phyloP scores from a whole-genome alignment of 306 rosid species.

The Crataegus laevigata region DNA sequence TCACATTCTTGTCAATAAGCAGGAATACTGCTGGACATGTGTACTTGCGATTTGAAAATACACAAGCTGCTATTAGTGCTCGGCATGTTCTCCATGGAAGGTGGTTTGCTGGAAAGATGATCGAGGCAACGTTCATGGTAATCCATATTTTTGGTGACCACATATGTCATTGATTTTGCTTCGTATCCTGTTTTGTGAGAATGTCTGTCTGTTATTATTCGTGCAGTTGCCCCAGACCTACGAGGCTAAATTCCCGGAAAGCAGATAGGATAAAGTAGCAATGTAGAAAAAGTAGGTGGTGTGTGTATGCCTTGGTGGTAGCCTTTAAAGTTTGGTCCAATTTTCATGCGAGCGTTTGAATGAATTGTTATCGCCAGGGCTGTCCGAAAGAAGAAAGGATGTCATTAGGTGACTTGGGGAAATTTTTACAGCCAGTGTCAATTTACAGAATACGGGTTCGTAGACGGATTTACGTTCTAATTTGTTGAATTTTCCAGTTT shows the following conservation, averaged over 20 bases:
- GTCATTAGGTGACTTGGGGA: too few species aligned
- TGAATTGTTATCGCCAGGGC: not conserved
- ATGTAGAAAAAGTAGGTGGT: not conserved
- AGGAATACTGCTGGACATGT: slow-evolving; percentile 76
- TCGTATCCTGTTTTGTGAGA: not conserved
- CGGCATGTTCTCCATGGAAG: slow-evolving; percentile 88
- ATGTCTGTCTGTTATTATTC: slow-evolving; percentile 5
- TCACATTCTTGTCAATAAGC: slow-evolving; percentile 15
- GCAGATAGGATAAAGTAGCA: slow-evolving; percentile 24
- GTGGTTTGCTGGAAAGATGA: slow-evolving; percentile 99
- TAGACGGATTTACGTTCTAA: too few species aligned
- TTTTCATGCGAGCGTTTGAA: not conserved
- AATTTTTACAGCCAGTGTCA: too few species aligned
- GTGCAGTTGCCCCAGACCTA: slow-evolving; percentile 62
- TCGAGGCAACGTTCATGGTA: slow-evolving; percentile 84
- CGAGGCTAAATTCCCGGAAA: slow-evolving; percentile 55
- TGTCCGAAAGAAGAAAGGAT: not conserved
- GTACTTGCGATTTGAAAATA: slow-evolving; percentile 54
- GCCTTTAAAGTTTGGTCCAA: not conserved
- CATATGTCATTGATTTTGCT: not conserved
- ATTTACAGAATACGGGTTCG: too few species aligned
- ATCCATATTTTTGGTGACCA: not conserved
- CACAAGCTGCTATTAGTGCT: slow-evolving; percentile 62
- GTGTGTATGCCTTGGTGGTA: not conserved
- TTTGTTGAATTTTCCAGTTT: too few species aligned